Base-by-base conservation (phyloP, 1,284 basidiomycete species). In the Marasmius oreades region DNA sequence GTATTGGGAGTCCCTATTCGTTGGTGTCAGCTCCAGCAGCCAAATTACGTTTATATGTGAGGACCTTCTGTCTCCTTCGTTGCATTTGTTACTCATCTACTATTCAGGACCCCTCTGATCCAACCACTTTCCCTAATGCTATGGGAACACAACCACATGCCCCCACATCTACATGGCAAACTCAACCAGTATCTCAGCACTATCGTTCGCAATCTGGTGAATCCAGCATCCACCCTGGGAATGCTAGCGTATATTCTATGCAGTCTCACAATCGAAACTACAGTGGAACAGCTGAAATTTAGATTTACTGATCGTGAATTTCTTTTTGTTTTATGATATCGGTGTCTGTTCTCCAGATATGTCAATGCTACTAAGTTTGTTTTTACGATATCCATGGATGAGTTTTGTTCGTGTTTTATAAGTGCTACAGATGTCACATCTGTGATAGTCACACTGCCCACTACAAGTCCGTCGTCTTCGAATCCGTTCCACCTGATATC, bases 101-200 rank as follows among this genome's bases (percentile, higher is more conserved):
- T 46, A 10, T 42, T 28, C 31, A 50, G 47, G 31, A 50, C 20
- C 47, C 47, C 14, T 50, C 47, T 12, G 47, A 50, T n/a, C 47
- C 47, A 33, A 50, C n/a, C 28, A 50, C 47, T 11, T 50, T 33
- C 26, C 47, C 47, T 10, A 26, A 50, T 33, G 47, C 47, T 20
- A 1, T 50, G n/a, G 47, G 47, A 33, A 31, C 16, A 12, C 47
- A 50, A 33, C n/a, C 47, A 33, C 47, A n/a, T 14, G 5, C 47
- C 11, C n/a, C 14, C 5, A 28, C 47, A 50, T 33, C 11, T 18
- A 45, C 47, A n/a, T 16, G 7, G 39, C 20, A 16, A 20, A n/a
- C 39, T 42, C 20, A 42, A 16, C 39, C 39, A 14, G 16, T n/a
- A 20, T 42, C 8, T 20, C 39, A 42, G 39, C 39, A 42, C 28